phyloP scores from a whole-genome alignment of 495 filamentous ascomycete species.

The Podospora pseudocomata region DNA sequence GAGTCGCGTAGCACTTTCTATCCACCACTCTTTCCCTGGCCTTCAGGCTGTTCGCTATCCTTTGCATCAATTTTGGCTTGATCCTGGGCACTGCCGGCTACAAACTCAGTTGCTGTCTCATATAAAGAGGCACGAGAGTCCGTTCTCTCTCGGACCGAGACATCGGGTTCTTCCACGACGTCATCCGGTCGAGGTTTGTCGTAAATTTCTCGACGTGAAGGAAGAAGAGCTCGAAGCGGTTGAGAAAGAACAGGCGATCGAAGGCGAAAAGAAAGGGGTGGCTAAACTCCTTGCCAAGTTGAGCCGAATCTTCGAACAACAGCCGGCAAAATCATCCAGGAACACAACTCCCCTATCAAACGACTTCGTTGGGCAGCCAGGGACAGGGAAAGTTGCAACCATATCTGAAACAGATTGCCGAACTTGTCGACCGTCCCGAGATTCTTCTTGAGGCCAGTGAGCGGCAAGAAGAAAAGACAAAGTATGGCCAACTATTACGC shows the following conservation, averaged over 20 bases:
- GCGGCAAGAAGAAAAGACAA: not conserved
- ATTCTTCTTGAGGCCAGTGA: not conserved
- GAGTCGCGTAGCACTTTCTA: not conserved
- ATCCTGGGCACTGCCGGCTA: no score
- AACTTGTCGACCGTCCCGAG: not conserved
- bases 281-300: conserved; percentile 13
- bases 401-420: conserved; percentile 15
- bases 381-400: conserved; percentile 24
- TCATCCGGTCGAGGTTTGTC: no score
- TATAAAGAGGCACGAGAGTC: no score
- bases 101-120: no score
- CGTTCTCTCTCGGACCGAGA: no score
- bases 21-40: no score
- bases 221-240: not conserved
- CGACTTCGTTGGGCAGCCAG: conserved; percentile 30
- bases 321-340: conserved; percentile 25
- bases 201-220: not conserved
- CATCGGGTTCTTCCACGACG: no score
- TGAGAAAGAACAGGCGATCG: not conserved
- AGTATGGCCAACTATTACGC: not conserved
- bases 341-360: conserved; percentile 21
- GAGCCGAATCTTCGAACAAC: conserved; percentile 19
- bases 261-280: not conserved
- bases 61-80: no score
- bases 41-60: no score